Evolutionary conservation across 345 rosid genomes (phyloP), one percentile per base, ranked within the genome.

Genomic region (Salix koriyanagi): DNA sequence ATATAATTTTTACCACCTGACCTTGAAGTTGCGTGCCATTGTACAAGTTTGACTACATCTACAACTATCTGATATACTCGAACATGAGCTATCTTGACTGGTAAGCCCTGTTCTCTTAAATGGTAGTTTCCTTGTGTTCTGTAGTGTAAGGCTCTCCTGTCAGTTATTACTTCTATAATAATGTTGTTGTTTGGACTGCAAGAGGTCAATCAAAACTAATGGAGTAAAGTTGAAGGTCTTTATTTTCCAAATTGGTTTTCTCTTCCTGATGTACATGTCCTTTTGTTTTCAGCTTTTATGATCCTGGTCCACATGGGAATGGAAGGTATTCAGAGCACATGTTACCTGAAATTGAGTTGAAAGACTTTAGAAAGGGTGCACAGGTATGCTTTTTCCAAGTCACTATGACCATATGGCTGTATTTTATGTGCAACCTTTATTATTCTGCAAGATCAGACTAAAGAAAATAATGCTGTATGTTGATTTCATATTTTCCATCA

Each of bases 301-400:
- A 96, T 86, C 97, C 86, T 62, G 99, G 99, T 69, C 98, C 98
- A 1, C 98, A 94, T 80, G 99, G 99, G 76, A 94, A 92, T 19
- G 99, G 99, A 72, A 89, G 99, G 83, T 96, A 96, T 82, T 88
- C 97, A 73, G 98, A 94, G 44, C 94, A 90, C 83, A 96, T 96
- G 99, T 83, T 91, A 76, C 99, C 99, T 75, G 99, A 92, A 83
- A 79, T 96, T 44, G 93, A 91, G 75, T 81, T 81, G 89, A 89
- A 91, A 86, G 94, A 96, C 83, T 96, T 96, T 77, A 86, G 99
- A 83, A 96, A 96, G 84, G 98, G 99, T 83, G 99, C 99, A 14
- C 99, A 96, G 98, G 99, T 96, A 82, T 79, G 15, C 77, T 37
- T 70, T 19, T 26, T 46, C 58, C 70, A 28, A 70, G 28, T 2